Evolutionary conservation across 2,329 filamentous ascomycete genomes (phyloP).

Genomic region (Drechslera avenae): DNA sequence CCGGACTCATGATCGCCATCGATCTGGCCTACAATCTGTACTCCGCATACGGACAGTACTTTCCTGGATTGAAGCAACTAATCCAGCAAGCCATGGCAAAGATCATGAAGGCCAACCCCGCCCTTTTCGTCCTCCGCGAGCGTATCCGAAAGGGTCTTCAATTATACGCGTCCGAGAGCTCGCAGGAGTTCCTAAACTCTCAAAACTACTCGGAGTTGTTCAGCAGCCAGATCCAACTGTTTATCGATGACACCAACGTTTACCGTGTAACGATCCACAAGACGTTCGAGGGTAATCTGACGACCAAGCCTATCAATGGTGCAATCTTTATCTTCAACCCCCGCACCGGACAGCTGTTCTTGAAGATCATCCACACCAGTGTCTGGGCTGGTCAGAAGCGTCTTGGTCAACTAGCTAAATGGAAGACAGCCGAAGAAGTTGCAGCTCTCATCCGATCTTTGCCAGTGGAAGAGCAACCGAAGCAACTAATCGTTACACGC

Average conservation of each 20-base stretch:
- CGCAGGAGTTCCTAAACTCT: constrained; percentile 98
- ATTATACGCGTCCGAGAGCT: constrained; percentile 96
- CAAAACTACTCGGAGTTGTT: constrained; percentile 99
- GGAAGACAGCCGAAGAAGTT: constrained; percentile 99
- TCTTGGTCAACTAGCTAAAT: constrained; percentile 96
- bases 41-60: constrained; percentile 97
- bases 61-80: constrained; percentile 93
- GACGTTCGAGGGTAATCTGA: constrained; percentile 98
- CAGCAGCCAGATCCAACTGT: constrained; percentile 98
- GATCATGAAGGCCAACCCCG: constrained; percentile 99
- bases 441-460: constrained; percentile 93
- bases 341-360: constrained; percentile 93
- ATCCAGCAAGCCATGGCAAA: constrained; percentile 99
- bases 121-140: constrained; percentile 92
- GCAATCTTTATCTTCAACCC: constrained; percentile 99
- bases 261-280: constrained; percentile 99
- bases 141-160: constrained; percentile 98
- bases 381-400: constrained; percentile 99
- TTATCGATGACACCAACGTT: constrained; percentile 99
- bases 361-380: constrained; percentile 99
- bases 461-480: constrained; percentile 96
- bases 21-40: constrained; percentile 98
- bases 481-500: constrained; percentile 96
- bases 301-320: constrained; percentile 98
- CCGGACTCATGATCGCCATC: constrained; percentile 95